phyloP scores from a whole-genome alignment of 441 rosid genomes.

The Caryocar brasiliense region DNA sequence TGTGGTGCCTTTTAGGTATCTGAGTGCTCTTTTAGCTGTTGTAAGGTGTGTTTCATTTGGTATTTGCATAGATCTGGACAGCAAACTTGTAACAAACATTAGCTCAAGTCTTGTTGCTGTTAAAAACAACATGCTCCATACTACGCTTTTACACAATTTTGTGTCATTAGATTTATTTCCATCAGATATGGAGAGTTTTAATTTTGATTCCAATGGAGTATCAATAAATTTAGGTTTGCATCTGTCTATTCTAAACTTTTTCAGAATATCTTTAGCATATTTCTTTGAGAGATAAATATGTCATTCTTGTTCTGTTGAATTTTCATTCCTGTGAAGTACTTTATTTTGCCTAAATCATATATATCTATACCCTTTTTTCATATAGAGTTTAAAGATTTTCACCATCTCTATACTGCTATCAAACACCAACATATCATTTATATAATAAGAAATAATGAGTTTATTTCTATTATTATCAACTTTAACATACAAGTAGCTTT shows the following conservation, averaged over 20 bases:
- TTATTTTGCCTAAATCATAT: neutral
- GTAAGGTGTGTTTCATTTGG: neutral
- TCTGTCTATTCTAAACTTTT: neutral
- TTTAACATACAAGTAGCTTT: neutral
- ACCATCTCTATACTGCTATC: neutral
- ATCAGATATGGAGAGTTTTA: neutral
- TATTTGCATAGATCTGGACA: neutral
- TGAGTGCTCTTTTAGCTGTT: neutral
- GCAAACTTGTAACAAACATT: neutral
- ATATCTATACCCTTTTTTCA: conserved; percentile 7
- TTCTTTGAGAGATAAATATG: neutral
- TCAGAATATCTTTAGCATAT: neutral
- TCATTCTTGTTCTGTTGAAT: neutral
- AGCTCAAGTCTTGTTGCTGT: neutral
- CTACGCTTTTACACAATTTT: neutral
- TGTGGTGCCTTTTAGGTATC: neutral
- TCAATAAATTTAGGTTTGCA: neutral
- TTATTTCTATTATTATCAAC: rapidly evolving
- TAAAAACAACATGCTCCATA: neutral
- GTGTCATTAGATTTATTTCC: neutral
- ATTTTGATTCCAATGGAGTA: neutral
- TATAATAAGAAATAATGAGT: neutral
- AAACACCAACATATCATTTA: neutral
- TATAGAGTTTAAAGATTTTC: neutral
- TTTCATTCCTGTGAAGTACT: neutral